Evolutionary conservation across 208 protist species (phyloP), one percentile per base, ranked within the genome.

Genomic region (Trypanosoma lewisi): DNA sequence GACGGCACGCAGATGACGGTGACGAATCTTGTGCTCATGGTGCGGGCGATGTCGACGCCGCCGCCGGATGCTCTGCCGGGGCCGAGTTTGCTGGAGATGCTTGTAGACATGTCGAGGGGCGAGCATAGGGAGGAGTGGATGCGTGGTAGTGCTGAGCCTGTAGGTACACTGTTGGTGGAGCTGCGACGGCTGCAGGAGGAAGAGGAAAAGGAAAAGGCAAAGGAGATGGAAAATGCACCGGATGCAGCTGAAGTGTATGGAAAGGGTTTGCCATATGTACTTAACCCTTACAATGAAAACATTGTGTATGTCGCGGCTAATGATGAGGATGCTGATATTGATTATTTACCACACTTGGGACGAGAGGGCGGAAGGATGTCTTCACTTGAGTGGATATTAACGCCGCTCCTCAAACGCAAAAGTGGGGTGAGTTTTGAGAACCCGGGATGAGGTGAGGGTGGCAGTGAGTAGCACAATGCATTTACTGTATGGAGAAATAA

Each of bases 241-340:
- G 56, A 62, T 25, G 56, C 39, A 25, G 56, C 49, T n/a, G 25
- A 62, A 39, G 19, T 64, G 8, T 64, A 64, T 30, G 58, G 58
- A 36, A 54, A 37, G 28, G 58, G 58, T 11, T 4, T 64, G 6
- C 47, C 58, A n/a, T 64, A 64, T 27, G n/a, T 42, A 19, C 17
- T 44, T 9, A 64, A 64, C 19, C 58, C 45, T 4, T 42, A 23
- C 4, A 64, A 64, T 30, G 2, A 9, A 17, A 6, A 39, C 11
- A 17, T 51, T 39, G 56, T 39, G 1, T 62, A 50, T 36, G 23
- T 48, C 23, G 12, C 34, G 1, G 54, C 0, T 23, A 28, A 55
- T n/a, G 28, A 45, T 28, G 50, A 55, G 3, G 28, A 45, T 28
- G 34, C 34, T 11, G 34, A 39, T 14, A 14, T 14, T 11, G 34